Evolutionary conservation across 495 filamentous ascomycete genomes (phyloP).

Genomic region (Trichoderma orchidacearum): DNA sequence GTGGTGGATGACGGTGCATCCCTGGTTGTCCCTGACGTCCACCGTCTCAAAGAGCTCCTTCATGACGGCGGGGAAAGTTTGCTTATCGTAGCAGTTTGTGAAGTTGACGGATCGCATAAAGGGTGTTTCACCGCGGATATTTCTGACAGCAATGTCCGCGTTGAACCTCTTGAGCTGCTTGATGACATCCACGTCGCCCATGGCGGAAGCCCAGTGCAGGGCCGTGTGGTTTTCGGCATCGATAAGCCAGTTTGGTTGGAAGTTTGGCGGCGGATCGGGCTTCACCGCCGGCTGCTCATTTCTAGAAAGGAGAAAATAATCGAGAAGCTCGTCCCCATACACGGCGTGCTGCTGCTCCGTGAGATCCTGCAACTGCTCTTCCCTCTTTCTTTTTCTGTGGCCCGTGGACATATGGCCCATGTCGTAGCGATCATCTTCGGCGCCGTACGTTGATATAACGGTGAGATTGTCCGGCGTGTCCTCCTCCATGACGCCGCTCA

Average conservation of each 20-base stretch:
- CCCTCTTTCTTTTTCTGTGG: conserved; percentile 70
- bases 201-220: conserved; percentile 93
- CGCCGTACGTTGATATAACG: conserved; percentile 66
- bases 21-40: conserved; percentile 56
- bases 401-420: conserved; percentile 49
- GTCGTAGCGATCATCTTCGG: conserved; percentile 62
- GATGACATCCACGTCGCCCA: conserved; percentile 90
- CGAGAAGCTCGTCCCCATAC: conserved; percentile 81
- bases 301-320: conserved; percentile 81
- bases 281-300: conserved; percentile 53
- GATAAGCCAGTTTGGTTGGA: conserved; percentile 76
- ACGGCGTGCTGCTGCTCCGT: conserved; percentile 72
- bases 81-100: conserved; percentile 88
- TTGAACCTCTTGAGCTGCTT: conserved; percentile 66
- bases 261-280: conserved; percentile 66
- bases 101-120: conserved; percentile 91
- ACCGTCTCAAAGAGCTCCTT: conserved; percentile 67
- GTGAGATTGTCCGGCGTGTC: conserved; percentile 72
- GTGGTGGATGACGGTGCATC: conserved; percentile 83
- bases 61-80: conserved; percentile 70
- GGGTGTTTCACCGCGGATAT: conserved; percentile 78
- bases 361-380: conserved; percentile 49
- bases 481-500: conserved; percentile 49
- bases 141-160: conserved; percentile 52
- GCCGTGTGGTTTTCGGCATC: conserved; percentile 82